phyloP scores from a whole-genome alignment of 192 early-diverging fungal species.

The Coemansia sp. region DNA sequence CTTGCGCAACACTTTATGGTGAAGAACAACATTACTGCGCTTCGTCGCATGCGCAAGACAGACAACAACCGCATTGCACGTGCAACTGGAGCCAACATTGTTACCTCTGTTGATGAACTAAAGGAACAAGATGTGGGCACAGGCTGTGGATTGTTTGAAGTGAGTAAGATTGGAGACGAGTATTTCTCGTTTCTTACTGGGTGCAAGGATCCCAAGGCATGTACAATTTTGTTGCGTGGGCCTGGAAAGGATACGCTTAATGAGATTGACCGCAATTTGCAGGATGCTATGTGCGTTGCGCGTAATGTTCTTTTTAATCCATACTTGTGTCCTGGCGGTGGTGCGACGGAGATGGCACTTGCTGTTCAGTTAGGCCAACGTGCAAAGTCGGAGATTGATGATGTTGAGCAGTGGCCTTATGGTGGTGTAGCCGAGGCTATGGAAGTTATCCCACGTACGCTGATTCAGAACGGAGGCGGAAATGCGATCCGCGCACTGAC shows the following conservation, averaged over 20 bases:
- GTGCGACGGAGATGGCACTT: conserved; percentile 97
- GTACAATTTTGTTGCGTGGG: conserved; percentile 95
- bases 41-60: conserved; percentile 96
- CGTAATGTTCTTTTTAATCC: conserved; percentile 98
- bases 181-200: conserved; percentile 96
- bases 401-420: conserved; percentile 97
- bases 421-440: conserved; percentile 90
- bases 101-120: conserved; percentile 94
- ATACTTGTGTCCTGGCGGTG: conserved; percentile 90
- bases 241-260: conserved; percentile 97
- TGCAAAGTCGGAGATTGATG: conserved; percentile 79
- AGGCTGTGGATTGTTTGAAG: conserved; percentile 86
- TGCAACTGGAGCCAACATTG: conserved; percentile 94
- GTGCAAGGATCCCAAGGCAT: conserved; percentile 97
- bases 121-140: conserved; percentile 95
- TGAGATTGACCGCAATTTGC: conserved; percentile 98
- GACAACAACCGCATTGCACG: conserved; percentile 99
- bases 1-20: conserved; percentile 98
- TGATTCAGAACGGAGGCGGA: conserved; percentile 98
- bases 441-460: conserved; percentile 97
- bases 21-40: conserved; percentile 96
- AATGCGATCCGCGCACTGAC: conserved; percentile 97
- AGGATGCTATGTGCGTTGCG: conserved; percentile 98
- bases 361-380: conserved; percentile 85
- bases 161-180: conserved; percentile 99